These are phyloP conservation scores for Arabis alpina DNA, from an alignment of 345 rosid genomes.

Conservation along the genomic window DNA sequence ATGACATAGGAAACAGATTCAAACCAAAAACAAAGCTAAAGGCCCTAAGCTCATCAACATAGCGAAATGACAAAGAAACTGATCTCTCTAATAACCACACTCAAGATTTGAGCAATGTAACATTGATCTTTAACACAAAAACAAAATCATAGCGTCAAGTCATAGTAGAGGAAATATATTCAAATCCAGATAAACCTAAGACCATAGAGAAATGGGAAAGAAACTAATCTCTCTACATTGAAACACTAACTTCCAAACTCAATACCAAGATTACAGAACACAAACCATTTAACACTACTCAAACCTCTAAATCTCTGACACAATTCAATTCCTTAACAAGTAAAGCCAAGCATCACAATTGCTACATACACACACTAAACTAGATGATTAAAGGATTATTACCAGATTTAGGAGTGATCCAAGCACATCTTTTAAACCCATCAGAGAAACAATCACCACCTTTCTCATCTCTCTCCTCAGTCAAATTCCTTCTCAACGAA, in stretches of 20 bases:
- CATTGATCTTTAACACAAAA: too few species aligned
- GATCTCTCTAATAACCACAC: conserved; percentile 4
- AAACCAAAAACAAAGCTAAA: too few species aligned
- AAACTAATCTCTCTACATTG: conserved; percentile 12
- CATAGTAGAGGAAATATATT: conserved; percentile 5
- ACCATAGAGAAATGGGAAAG: conserved; percentile 20
- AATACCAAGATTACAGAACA: neutral
- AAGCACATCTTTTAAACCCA: conserved; percentile 67
- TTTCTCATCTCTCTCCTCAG: conserved; percentile 46
- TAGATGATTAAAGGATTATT: neutral
- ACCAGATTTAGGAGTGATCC: conserved; percentile 89
- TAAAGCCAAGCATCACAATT: too few species aligned
- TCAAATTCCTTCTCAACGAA: conserved; percentile 49
- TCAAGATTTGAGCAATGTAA: too few species aligned
- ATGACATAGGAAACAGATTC: too few species aligned
- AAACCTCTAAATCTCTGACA: neutral
- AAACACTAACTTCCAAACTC: conserved; percentile 17
- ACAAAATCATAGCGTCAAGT: neutral
- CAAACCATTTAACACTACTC: neutral
- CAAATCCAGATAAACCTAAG: conserved; percentile 19
- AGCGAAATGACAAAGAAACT: conserved; percentile 18
- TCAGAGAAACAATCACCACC: conserved; percentile 48
- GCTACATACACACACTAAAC: too few species aligned
- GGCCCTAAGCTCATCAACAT: too few species aligned
- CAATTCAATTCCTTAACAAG: neutral